Evolutionary conservation across 768 basidiomycete genomes (phyloP).

Genomic region (Chalciporus sphaerocephalus): DNA sequence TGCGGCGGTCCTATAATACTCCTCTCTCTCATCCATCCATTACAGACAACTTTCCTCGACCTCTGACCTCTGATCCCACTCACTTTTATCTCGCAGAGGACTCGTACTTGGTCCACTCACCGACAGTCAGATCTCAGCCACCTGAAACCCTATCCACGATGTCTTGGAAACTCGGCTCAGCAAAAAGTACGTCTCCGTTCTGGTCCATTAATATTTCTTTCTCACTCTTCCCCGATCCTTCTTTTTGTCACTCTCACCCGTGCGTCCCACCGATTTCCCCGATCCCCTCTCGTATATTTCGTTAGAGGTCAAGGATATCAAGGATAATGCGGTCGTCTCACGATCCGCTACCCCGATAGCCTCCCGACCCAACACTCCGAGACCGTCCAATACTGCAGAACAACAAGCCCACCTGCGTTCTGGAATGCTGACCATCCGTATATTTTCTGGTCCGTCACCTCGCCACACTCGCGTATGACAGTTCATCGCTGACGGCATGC

Average conservation of each 20-base stretch:
- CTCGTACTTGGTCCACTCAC: neutral
- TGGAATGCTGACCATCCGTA: slow-evolving; percentile 92
- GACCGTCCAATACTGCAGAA: slow-evolving; percentile 48
- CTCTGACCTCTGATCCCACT: neutral
- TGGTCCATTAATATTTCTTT: neutral
- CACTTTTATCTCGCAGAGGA: neutral
- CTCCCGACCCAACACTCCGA: slow-evolving; percentile 77
- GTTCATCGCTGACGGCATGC: neutral
- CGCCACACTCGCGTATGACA: slow-evolving; percentile 10
- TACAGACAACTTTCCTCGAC: neutral
- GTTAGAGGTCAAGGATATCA: slow-evolving; percentile 64
- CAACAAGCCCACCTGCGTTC: slow-evolving; percentile 59
- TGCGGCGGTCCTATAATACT: neutral
- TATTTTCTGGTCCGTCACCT: slow-evolving; percentile 73
- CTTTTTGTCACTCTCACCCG: neutral
- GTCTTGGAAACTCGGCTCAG: slow-evolving; percentile 54
- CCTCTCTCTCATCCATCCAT: neutral
- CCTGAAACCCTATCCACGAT: slow-evolving; percentile 33
- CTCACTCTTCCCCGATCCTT: slow-evolving; percentile 23
- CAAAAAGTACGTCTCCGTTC: slow-evolving; percentile 29
- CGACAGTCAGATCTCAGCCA: no score
- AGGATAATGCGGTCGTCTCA: slow-evolving; percentile 66
- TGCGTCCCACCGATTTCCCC: slow-evolving; percentile 4
- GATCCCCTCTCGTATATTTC: slow-evolving; percentile 4
- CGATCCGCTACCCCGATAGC: slow-evolving; percentile 79